Base-by-base conservation (phyloP, 163 green algal species). In the Prototheca stagnorum region DNA sequence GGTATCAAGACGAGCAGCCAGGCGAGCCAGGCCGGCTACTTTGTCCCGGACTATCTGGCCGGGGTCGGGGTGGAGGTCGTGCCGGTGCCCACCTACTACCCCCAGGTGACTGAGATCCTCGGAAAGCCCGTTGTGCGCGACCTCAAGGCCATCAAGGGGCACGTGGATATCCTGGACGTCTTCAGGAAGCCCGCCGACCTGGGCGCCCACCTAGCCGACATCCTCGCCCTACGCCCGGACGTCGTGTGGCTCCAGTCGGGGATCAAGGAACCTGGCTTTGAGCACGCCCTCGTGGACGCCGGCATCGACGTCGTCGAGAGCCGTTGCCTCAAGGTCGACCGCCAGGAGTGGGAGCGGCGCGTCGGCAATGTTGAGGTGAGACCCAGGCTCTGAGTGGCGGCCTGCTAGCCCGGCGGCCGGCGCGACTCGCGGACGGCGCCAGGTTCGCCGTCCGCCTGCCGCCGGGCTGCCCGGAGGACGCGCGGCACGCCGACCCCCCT, bases 1-100 rank as follows among this genome's bases (percentile, higher is more conserved):
- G 75, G 75, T 23, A 80, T 79, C 25, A 82, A 82, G 21, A 74
- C 74, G 0, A 67, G 79, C 42, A 16, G 41, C 0, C 54, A 79
- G 36, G 55, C 57, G 1, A 49, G 43, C 4, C 67, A 82, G 42
- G 67, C 75, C 7, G 66, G 67, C n/a, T 77, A 63, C 50, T 81
- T 63, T 47, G 75, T 84, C 1, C n/a, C 75, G 0, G 19, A 78
- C 31, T 78, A 73, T 25, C 26, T 84, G 26, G 51, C 73, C 9
- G 41, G 15, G 23, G 40, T 37, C 1, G 75, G 75, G 8, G 51
- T 83, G 1, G 37, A 80, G 21, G 66, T 84, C 3, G 56, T 81
- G 17, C 72, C 72, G 2, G 59, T 72, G 15, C 63, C 59, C 24
- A 37, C 44, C 7, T 84, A 65, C 58, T 84, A 74, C 34, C 70